Evolutionary conservation across 2,329 filamentous ascomycete species (phyloP).

Genomic region (Stachybotrys chlorohalonatus): DNA sequence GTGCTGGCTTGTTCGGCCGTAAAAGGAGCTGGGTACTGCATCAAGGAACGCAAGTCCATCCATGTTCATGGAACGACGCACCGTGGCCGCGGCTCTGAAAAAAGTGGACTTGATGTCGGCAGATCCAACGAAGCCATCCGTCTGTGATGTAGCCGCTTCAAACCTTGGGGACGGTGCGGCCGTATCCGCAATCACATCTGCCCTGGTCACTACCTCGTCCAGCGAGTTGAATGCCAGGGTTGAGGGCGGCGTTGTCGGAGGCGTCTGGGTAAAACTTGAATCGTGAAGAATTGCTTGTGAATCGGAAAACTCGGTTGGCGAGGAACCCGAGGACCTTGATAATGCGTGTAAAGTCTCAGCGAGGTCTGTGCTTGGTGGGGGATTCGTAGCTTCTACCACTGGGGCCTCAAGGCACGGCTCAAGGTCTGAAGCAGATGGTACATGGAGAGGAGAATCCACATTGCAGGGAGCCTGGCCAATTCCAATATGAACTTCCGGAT

Average conservation of each 20-base stretch:
- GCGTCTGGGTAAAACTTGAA: not conserved
- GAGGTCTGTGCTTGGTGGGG: not conserved
- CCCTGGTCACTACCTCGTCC: not conserved
- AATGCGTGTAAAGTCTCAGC: not conserved
- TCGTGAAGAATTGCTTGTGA: not conserved
- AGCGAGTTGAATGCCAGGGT: not conserved
- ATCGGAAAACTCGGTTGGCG: not conserved
- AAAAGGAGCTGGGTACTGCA: not conserved
- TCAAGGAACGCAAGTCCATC: not conserved
- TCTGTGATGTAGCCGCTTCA: not conserved
- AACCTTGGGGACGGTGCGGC: not conserved
- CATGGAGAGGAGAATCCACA: not conserved
- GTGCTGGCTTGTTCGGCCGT: not conserved
- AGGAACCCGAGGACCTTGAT: not conserved
- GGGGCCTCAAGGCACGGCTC: not conserved
- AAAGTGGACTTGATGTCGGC: not conserved
- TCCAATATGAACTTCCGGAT: not conserved
- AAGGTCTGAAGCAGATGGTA: not conserved
- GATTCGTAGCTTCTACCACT: not conserved
- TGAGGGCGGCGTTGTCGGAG: not conserved
- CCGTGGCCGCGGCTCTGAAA: not conserved
- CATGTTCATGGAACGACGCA: not conserved
- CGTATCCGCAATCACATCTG: not conserved
- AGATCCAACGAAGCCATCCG: not conserved
- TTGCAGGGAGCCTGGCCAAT: not conserved